A percentile compares a stretch with the other conserved stretches of the same genome.
Conservation (phyloP, 352 stramenopile genomes). For the Globisporangium emineosum region DNA sequence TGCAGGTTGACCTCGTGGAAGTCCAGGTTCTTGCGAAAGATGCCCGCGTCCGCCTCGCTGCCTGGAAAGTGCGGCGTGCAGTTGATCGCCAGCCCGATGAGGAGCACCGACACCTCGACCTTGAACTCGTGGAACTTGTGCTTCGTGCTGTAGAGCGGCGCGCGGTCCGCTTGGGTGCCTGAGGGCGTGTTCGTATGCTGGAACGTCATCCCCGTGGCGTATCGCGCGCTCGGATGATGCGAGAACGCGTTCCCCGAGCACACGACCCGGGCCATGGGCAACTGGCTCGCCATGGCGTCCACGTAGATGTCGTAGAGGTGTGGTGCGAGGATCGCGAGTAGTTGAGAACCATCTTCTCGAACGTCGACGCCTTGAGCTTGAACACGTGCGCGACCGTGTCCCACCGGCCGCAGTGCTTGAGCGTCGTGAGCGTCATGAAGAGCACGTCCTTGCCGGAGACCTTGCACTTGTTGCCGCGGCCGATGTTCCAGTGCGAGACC, state of each 20-base stretch:
- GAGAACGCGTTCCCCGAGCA: background rate
- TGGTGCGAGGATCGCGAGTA: background rate
- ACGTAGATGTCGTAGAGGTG: background rate
- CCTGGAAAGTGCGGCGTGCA: background rate
- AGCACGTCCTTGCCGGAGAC: background rate
- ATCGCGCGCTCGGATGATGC: conserved; percentile 6
- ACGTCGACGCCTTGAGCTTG: background rate
- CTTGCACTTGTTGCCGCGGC: background rate
- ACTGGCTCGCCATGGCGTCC: background rate
- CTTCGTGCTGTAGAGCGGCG: background rate
- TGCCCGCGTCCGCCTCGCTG: background rate
- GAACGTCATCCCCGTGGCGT: conserved; percentile 12
- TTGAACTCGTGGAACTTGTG: background rate
- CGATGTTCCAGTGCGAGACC: background rate
- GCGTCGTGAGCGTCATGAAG: background rate
- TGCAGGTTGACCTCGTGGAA: background rate
- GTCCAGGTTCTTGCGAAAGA: background rate
- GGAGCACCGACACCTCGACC: conserved; percentile 4
- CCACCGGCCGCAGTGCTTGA: background rate
- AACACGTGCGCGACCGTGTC: background rate
- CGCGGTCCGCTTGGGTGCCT: background rate
- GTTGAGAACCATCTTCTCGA: background rate
- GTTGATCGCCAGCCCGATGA: background rate
- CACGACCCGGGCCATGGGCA: background rate
- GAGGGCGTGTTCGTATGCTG: conserved; percentile 8